A percentile compares a stretch with the other conserved stretches of the same genome.
These are phyloP conservation scores for Hymenoscyphus infarciens DNA, from an alignment of 2,329 filamentous ascomycete genomes.

Conservation along the genomic window DNA sequence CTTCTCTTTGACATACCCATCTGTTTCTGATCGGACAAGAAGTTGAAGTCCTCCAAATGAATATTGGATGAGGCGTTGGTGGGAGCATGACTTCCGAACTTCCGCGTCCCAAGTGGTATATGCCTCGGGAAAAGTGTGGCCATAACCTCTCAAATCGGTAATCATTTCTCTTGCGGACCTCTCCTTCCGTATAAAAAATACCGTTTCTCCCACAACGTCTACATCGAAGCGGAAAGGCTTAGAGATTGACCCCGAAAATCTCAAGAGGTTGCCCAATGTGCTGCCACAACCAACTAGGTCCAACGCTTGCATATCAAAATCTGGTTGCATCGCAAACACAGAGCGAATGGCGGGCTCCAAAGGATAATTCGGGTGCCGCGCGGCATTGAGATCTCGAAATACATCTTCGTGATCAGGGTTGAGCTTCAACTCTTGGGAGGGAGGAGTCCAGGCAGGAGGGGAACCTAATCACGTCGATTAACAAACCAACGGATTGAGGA, in stretches of 20 bases:
- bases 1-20: constrained; percentile 46
- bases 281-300: constrained; percentile 58
- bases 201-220: constrained; percentile 50
- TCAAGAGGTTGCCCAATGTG: constrained; percentile 57
- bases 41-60: constrained; percentile 48
- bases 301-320: constrained; percentile 36
- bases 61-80: constrained; percentile 59
- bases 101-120: constrained; percentile 59
- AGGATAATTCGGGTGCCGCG: constrained; percentile 38
- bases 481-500: background rate
- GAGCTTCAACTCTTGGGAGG: background rate
- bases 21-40: constrained; percentile 52
- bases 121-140: constrained; percentile 61
- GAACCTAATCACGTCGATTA: background rate
- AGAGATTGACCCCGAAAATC: constrained; percentile 46
- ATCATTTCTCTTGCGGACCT: constrained; percentile 56
- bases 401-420: background rate
- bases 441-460: constrained; percentile 4
- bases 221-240: constrained; percentile 55
- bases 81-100: constrained; percentile 51
- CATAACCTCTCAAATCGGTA: constrained; percentile 51
- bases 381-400: constrained; percentile 42
- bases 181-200: constrained; percentile 61
- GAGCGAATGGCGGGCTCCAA: constrained; percentile 40
- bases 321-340: constrained; percentile 37